Conservation (phyloP, 371 early-diverging fungal species). For the Rhizopus arrhizus region DNA sequence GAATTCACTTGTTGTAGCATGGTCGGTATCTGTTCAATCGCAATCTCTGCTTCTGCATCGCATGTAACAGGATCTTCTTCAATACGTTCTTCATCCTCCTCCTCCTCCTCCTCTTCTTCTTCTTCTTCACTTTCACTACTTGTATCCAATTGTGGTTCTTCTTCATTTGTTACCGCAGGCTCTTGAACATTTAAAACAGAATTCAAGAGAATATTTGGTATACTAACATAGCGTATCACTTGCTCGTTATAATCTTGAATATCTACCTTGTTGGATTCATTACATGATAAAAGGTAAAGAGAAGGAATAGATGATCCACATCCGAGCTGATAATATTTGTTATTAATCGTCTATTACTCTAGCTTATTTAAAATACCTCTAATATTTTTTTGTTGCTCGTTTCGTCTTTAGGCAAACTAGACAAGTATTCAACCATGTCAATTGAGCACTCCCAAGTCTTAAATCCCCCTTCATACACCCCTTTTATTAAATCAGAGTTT, state of each 20-base stretch:
- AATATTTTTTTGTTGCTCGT: constrained; percentile 60
- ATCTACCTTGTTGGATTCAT: constrained; percentile 64
- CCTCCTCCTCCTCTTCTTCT: constrained; percentile 47
- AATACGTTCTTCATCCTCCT: constrained; percentile 52
- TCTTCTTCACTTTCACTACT: constrained; percentile 26
- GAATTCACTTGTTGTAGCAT: constrained; percentile 41
- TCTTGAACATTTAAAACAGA: constrained; percentile 49
- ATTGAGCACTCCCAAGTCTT: constrained; percentile 96
- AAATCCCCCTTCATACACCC: constrained; percentile 93
- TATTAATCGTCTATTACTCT: not conserved
- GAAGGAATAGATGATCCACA: constrained; percentile 91
- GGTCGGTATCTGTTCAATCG: constrained; percentile 38
- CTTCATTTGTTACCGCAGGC: constrained; percentile 15
- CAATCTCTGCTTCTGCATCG: constrained; percentile 56
- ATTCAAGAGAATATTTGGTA: constrained; percentile 89
- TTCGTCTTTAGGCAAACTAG: constrained; percentile 39
- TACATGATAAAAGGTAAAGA: constrained; percentile 66
- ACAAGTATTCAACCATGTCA: constrained; percentile 78
- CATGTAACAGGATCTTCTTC: constrained; percentile 47
- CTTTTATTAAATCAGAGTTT: constrained; percentile 77
- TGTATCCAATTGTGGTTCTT: constrained; percentile 32
- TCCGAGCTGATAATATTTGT: constrained; percentile 67
- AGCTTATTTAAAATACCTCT: constrained; percentile 51
- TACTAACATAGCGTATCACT: constrained; percentile 82
- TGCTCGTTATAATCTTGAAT: constrained; percentile 93